A percentile compares a stretch with the other conserved stretches of the same genome.
phyloP scores from a whole-genome alignment of 805 yeast genomes.

The Helenozyma baotianmanensis region DNA sequence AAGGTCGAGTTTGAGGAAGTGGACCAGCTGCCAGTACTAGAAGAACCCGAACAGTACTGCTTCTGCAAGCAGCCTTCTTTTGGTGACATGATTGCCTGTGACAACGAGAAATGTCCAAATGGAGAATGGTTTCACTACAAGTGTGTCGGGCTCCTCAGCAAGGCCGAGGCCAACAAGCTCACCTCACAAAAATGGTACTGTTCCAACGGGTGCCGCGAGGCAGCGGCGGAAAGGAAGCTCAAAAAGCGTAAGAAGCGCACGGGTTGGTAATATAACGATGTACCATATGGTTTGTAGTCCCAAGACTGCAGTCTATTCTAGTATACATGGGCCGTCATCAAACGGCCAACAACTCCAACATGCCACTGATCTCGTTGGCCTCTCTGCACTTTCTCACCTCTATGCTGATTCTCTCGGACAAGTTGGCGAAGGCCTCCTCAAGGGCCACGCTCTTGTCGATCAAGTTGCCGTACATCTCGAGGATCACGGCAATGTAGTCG shows the following conservation, averaged over 20 bases:
- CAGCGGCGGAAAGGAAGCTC: slow-evolving; percentile 3
- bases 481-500: slow-evolving; percentile 62
- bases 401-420: slow-evolving; percentile 55
- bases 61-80: slow-evolving; percentile 25
- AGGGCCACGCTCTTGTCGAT: slow-evolving; percentile 73
- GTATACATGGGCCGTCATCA: slow-evolving; percentile 13
- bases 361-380: slow-evolving; percentile 86
- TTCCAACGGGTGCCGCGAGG: slow-evolving; percentile 26
- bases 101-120: slow-evolving; percentile 32
- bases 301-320: not conserved
- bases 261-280: slow-evolving; percentile 1
- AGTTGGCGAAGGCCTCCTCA: slow-evolving; percentile 61
- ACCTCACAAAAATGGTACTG: slow-evolving; percentile 38
- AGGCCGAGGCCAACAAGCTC: slow-evolving; percentile 34
- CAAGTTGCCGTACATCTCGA: slow-evolving; percentile 72
- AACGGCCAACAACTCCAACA: slow-evolving; percentile 78
- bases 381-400: slow-evolving; percentile 81
- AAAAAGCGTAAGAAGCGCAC: slow-evolving; percentile 4
- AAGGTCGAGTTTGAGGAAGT: not conserved
- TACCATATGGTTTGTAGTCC: no score
- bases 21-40: not conserved
- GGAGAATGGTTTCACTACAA: slow-evolving; percentile 46
- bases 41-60: slow-evolving; percentile 15
- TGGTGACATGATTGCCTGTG: slow-evolving; percentile 30
- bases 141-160: slow-evolving; percentile 37